Conservation (phyloP, 2,329 filamentous ascomycete species). For the Phialophora expanda region DNA sequence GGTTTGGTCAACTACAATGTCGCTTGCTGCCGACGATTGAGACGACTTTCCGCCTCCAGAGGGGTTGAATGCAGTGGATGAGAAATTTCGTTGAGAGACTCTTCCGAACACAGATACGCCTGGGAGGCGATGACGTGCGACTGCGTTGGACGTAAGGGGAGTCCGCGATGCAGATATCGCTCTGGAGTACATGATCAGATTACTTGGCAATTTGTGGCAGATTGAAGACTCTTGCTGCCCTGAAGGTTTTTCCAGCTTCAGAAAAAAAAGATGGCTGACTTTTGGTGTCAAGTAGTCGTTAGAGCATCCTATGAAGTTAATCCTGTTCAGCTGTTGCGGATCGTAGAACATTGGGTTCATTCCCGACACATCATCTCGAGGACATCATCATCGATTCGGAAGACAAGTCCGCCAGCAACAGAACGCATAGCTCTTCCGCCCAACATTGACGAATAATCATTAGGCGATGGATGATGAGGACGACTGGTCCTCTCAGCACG, state of each 20-base stretch:
- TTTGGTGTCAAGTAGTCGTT: not conserved
- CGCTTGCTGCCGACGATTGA: not conserved
- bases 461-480: not conserved
- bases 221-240: not conserved
- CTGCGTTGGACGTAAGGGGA: not conserved
- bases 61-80: not conserved
- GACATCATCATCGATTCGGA: conserved; percentile 10
- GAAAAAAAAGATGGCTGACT: not conserved
- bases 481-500: not conserved
- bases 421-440: not conserved
- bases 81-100: not conserved
- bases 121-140: not conserved
- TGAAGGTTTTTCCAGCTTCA: not conserved
- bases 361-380: not conserved
- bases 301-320: not conserved
- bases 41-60: not conserved
- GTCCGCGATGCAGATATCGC: not conserved
- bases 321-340: not conserved
- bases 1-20: not conserved
- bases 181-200: not conserved
- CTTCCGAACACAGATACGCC: not conserved
- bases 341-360: not conserved
- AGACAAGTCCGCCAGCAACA: conserved; percentile 1
- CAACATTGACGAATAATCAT: not conserved
- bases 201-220: not conserved